Percentiles rank a stretch among this genome's conserved stretches.
Evolutionary conservation across 139 green algal species (phyloP).

Genomic region (Picochlorum sp.): DNA sequence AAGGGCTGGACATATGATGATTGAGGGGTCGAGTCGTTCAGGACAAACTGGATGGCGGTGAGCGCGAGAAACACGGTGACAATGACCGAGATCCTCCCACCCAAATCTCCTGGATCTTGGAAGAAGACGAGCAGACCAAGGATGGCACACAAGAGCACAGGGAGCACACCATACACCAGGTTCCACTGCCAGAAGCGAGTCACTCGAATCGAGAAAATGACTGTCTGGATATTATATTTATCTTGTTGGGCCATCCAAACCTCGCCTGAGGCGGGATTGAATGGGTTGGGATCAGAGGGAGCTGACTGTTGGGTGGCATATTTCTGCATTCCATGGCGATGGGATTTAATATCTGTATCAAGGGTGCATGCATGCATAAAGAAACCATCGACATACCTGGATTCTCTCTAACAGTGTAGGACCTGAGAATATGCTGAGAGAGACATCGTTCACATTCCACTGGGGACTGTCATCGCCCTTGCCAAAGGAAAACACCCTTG

Average conservation of each 20-base stretch:
- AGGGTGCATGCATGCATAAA: no score
- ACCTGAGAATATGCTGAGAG: background rate
- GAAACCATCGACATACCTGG: background rate
- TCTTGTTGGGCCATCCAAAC: no score
- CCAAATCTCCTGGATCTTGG: slow-evolving; percentile 17
- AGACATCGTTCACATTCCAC: background rate
- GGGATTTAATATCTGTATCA: no score
- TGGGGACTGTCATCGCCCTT: background rate
- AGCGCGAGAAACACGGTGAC: slow-evolving; percentile 25
- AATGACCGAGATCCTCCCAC: slow-evolving; percentile 21
- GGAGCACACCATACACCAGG: slow-evolving; percentile 12
- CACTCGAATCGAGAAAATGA: background rate
- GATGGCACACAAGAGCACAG: slow-evolving; percentile 17
- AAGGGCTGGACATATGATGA: background rate
- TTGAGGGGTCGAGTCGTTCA: slow-evolving; percentile 6
- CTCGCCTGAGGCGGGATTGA: no score
- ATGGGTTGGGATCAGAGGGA: background rate
- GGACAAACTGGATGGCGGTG: slow-evolving; percentile 7
- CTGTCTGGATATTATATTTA: background rate
- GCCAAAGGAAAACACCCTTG: background rate
- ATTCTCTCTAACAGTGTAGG: background rate
- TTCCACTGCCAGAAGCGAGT: background rate
- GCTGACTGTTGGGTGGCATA: background rate
- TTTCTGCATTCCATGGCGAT: background rate
- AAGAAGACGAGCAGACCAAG: slow-evolving; percentile 24